Evolutionary conservation across 768 basidiomycete genomes (phyloP), one percentile per base, ranked within the genome.

Genomic region (Chalciporus sphaerocephalus): DNA sequence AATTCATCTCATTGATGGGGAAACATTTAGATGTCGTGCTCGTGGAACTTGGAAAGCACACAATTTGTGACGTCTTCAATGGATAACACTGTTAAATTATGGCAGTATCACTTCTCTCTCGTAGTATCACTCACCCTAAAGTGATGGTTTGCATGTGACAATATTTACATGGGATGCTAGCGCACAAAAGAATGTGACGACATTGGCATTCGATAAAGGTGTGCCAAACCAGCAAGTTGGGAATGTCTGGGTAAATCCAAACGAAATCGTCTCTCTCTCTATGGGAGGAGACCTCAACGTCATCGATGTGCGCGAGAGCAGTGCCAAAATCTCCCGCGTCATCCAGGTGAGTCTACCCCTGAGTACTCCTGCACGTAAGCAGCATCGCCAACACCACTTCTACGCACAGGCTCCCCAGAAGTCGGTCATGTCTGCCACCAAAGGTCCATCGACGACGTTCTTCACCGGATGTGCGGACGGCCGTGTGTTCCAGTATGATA

Each of bases 21-120:
- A 18, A 27, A 24, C 1, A 13, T 17, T 17, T 38, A 87, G 86
- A 81, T 80, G 72, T 83, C 85, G 13, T 76, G 80, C 57, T 72
- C 83, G n/a, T 96, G 93, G 93, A 80, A 80, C 50, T 75, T 79
- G 1, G 81, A 89, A 49, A 87, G 80, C 64, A 83, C 76, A 58
- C 74, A 69, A 2, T 67, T 96, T 30, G 74, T 79, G n/a, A 92
- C 92, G 0, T 87, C 90, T 8, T 85, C 91, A 2, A 87, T 85
- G 13, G 93, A 97, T 60, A 78, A 86, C 47, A 86, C 87, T 3
- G 91, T 94, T 42, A 90, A 89, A 57, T 67, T 95, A 4, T 97
- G 93, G 91, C 60, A 33, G 41, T 43, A 17, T 40, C 6, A 41
- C 25, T 44, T 24, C 9, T 32, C 7, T 32, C 30, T 32, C 6